A percentile compares a stretch with the other conserved stretches of the same genome.
These are phyloP conservation scores for Fusarium sp. DNA, from an alignment of 2,329 filamentous ascomycete genomes.

Conservation along the genomic window DNA sequence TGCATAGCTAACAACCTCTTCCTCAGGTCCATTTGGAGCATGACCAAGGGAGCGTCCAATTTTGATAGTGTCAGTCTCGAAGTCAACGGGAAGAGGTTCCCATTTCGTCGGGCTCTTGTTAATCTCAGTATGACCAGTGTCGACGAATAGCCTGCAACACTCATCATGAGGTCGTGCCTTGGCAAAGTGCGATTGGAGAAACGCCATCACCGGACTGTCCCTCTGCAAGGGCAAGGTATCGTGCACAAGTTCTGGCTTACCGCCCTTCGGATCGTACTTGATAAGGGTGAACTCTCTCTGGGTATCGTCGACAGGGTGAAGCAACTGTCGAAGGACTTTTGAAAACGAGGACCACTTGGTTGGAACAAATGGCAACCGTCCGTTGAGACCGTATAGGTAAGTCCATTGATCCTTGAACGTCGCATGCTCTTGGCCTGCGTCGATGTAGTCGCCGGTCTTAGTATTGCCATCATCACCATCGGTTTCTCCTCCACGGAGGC, in stretches of 20 bases:
- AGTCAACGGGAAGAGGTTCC: conserved; percentile 36
- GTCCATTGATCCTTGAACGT: conserved; percentile 18
- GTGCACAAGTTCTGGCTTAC: neutral
- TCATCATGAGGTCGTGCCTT: neutral
- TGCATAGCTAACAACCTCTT: conserved; percentile 20
- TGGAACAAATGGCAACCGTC: conserved; percentile 42
- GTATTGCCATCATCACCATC: no score
- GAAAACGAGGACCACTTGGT: conserved; percentile 36
- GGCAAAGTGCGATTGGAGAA: conserved; percentile 16
- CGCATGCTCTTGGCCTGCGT: neutral
- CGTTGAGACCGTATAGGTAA: conserved; percentile 49
- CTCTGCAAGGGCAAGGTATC: conserved; percentile 19
- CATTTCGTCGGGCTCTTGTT: conserved; percentile 12
- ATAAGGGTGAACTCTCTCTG: conserved; percentile 10
- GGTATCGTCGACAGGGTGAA: conserved; percentile 9
- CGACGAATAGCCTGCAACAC: conserved; percentile 43
- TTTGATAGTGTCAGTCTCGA: conserved; percentile 28
- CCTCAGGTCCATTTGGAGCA: neutral
- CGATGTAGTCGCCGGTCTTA: conserved; percentile 9
- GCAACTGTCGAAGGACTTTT: conserved; percentile 39
- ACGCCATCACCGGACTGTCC: conserved; percentile 2
- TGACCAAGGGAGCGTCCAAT: conserved; percentile 27
- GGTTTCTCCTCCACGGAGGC: conserved; percentile 32
- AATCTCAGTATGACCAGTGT: neutral
- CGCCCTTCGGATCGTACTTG: conserved; percentile 17